Evolutionary conservation across 352 stramenopile genomes (phyloP), one percentile per base, ranked within the genome.

Genomic region (Achlya hypogyna): DNA sequence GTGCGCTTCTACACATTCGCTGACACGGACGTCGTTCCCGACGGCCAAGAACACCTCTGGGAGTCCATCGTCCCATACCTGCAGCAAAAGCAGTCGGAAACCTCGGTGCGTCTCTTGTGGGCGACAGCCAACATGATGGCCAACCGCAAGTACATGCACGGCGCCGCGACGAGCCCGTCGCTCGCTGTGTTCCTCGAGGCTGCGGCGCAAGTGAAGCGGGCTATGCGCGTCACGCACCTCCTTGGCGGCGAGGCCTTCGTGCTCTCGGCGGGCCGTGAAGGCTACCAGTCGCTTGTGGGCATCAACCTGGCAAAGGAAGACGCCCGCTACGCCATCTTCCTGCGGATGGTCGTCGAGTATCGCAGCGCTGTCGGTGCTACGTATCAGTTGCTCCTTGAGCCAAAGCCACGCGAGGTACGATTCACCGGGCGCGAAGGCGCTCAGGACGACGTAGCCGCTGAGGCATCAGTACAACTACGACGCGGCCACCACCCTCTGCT

Each of bases 391-490:
- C 74, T 96, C 12, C 75, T 94, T 10, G 86, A 96, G 72, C 86
- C 84, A 58, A 96, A 96, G 75, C 86, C 86, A 25, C 69, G 79
- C 47, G 87, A 96, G 2, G 38, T 45, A 45, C 38, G 38, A 45
- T 18, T 45, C 6, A 6, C 34, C 14, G 34, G 6, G 34, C 14
- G 6, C 34, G 14, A 42, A 14, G 34, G 6, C 34, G 6, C 6
- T 42, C 6, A 42, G 6, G 34, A 42, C 14, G 34, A 42, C 14
- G 14, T 45, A 45, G 70, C 87, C 87, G 22, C 90, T 79, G 66
- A 93, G 93, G 73, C 87, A 95, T 72, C 84, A 95, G 74, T 96
- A 95, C 77, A 86, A 95, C 76, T 94, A 92, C 70, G 86, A 95
- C 63, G 84, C 85, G 8, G 81, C 87, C 28, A 93, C 86, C 3